Evolutionary conservation across 352 stramenopile species (phyloP).

Genomic region (Phytophthora nicotianae): DNA sequence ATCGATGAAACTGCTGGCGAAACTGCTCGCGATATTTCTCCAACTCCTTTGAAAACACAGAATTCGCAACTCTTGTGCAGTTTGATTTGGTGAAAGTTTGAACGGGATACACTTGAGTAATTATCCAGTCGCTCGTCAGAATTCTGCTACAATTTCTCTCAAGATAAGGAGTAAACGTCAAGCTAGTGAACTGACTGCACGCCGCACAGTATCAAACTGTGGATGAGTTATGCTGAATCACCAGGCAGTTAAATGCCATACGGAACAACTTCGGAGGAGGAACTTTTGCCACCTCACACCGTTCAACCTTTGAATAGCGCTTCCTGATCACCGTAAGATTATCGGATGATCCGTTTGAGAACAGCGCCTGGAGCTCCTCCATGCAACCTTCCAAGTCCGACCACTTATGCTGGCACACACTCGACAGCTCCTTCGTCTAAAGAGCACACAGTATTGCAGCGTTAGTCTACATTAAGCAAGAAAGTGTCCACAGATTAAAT

Average conservation of each 20-base stretch:
- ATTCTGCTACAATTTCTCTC: too few relatives aligned
- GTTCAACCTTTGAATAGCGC: slow-evolving; percentile 85
- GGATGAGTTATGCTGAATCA: too few relatives aligned
- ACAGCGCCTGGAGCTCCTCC: slow-evolving; percentile 78
- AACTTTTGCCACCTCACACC: slow-evolving; percentile 77
- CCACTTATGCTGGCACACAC: slow-evolving; percentile 79
- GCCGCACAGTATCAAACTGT: too few relatives aligned
- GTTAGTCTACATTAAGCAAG: slow-evolving; percentile 5
- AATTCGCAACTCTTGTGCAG: too few relatives aligned
- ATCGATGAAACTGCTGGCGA: not conserved
- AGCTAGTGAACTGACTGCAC: too few relatives aligned
- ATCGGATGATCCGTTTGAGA: slow-evolving; percentile 79
- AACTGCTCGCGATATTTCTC: not conserved
- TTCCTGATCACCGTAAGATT: slow-evolving; percentile 89
- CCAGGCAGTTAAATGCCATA: slow-evolving; percentile 69
- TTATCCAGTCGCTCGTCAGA: too few relatives aligned
- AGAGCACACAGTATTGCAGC: slow-evolving; percentile 1
- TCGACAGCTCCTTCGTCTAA: slow-evolving; percentile 79
- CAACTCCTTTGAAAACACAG: too few relatives aligned
- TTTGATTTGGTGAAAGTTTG: too few relatives aligned
- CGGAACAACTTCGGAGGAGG: slow-evolving; percentile 78
- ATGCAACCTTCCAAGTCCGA: slow-evolving; percentile 83
- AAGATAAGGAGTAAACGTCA: too few relatives aligned
- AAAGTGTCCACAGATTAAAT: too few relatives aligned
- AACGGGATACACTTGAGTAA: too few relatives aligned